These are phyloP conservation scores for Herpotrichia juniperi DNA, from an alignment of 2,329 filamentous ascomycete species.

Conservation along the genomic window DNA sequence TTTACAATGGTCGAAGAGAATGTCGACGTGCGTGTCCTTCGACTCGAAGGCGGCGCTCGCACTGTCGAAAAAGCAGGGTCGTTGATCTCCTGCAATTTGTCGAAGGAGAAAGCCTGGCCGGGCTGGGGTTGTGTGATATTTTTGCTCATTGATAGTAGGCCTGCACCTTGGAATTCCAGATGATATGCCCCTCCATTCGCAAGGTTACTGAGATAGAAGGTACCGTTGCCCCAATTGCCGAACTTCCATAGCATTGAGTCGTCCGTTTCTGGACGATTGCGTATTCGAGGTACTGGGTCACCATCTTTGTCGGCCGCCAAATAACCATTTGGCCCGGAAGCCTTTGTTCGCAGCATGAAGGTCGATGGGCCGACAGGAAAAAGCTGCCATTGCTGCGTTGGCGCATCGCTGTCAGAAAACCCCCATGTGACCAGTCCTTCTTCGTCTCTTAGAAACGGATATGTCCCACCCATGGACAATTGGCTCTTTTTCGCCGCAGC, in stretches of 20 bases:
- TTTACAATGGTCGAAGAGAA: neutral
- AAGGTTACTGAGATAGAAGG: constrained; percentile 10
- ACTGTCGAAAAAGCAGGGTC: constrained; percentile 9
- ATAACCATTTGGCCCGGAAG: constrained; percentile 13
- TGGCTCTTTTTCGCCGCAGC: constrained; percentile 3
- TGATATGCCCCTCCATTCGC: neutral
- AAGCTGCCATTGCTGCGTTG: constrained; percentile 15
- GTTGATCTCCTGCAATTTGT: constrained; percentile 7
- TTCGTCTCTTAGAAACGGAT: constrained; percentile 1
- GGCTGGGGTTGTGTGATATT: constrained; percentile 5
- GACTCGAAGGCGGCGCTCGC: neutral
- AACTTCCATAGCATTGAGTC: constrained; percentile 12
- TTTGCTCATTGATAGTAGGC: constrained; percentile 3
- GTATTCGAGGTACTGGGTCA: neutral
- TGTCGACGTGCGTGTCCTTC: neutral
- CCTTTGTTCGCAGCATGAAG: constrained; percentile 16
- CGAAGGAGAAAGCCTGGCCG: constrained; percentile 7
- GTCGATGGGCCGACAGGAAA: constrained; percentile 7
- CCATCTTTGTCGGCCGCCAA: neutral
- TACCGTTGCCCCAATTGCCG: constrained; percentile 2
- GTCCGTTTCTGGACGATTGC: constrained; percentile 1
- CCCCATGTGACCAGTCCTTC: constrained; percentile 1
- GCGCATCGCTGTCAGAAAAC: constrained; percentile 4
- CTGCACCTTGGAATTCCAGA: constrained; percentile 4
- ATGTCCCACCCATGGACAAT: constrained; percentile 5